A percentile compares a stretch with the other conserved stretches of the same genome.
Conservation (phyloP, 208 protist species). For the Plasmodiophora brassicae region DNA sequence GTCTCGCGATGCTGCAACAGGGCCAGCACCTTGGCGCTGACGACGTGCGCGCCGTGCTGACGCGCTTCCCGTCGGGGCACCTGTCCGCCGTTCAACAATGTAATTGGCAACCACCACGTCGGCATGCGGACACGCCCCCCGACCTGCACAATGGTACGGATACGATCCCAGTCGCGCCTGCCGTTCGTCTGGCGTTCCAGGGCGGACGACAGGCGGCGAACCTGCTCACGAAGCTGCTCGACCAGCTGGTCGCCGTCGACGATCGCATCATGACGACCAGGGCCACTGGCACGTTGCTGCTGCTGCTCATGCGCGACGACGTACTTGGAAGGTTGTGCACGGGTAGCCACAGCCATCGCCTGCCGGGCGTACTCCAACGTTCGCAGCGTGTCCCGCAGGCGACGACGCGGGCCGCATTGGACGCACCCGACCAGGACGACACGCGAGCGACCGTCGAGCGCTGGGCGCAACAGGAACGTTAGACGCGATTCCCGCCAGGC, state of each 20-base stretch:
- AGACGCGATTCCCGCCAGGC: not conserved
- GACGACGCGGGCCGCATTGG: not conserved
- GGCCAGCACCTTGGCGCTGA: not conserved
- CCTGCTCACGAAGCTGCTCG: not conserved
- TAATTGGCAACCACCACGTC: not conserved
- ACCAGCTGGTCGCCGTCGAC: no score
- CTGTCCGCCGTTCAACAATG: no score
- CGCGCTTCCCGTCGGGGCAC: not conserved
- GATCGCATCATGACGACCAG: no score
- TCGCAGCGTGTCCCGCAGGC: not conserved
- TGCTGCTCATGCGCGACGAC: not conserved
- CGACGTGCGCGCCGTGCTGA: not conserved
- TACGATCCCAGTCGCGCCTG: not conserved
- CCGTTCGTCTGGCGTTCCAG: not conserved
- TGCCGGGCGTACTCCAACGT: slow-evolving; percentile 5
- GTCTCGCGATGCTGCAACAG: slow-evolving; percentile 12
- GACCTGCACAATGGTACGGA: not conserved
- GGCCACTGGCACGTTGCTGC: not conserved
- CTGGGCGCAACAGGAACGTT: not conserved
- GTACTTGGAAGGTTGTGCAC: not conserved
- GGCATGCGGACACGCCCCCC: not conserved
- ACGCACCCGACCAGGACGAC: not conserved
- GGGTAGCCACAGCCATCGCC: not conserved
- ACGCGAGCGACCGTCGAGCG: not conserved
- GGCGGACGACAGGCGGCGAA: not conserved